Evolutionary conservation across 345 rosid species (phyloP).

Genomic region (Luvunga scandens): DNA sequence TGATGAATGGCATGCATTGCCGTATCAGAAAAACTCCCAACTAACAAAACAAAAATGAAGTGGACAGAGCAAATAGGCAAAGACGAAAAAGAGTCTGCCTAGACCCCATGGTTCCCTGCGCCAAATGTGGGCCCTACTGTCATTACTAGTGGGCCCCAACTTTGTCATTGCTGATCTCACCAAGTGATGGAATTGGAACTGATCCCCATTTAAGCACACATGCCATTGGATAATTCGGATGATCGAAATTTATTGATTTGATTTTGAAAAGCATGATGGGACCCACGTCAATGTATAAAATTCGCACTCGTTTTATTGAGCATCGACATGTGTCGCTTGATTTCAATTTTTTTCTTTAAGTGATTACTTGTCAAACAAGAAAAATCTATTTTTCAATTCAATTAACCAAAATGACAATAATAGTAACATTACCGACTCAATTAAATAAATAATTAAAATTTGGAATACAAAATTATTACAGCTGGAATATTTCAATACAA

Average conservation of each 20-base stretch:
- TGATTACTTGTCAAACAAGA: not conserved
- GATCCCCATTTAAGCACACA: not conserved
- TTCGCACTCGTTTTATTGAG: not conserved
- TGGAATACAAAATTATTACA: not conserved
- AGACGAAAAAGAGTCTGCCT: conserved; percentile 2
- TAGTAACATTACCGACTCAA: not conserved
- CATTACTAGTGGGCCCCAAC: conserved; percentile 1
- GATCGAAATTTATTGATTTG: not conserved
- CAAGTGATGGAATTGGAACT: not conserved
- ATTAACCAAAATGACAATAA: not conserved
- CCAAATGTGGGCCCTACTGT: conserved; percentile 6
- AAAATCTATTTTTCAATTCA: not conserved
- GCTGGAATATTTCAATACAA: not conserved
- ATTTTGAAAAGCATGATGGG: conserved; percentile 9
- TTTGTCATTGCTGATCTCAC: conserved; percentile 20
- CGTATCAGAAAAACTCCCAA: not conserved
- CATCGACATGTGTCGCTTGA: not conserved
- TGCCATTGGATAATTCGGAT: not conserved
- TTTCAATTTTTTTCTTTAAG: not conserved
- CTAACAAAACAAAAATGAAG: not conserved
- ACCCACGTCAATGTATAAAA: conserved; percentile 6
- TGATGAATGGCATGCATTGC: not conserved
- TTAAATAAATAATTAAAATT: not conserved
- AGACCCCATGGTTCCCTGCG: not conserved
- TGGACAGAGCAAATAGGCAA: not conserved